Evolutionary conservation across 257 asterid species (phyloP).

Genomic region (Solanum bulbocastanum): DNA sequence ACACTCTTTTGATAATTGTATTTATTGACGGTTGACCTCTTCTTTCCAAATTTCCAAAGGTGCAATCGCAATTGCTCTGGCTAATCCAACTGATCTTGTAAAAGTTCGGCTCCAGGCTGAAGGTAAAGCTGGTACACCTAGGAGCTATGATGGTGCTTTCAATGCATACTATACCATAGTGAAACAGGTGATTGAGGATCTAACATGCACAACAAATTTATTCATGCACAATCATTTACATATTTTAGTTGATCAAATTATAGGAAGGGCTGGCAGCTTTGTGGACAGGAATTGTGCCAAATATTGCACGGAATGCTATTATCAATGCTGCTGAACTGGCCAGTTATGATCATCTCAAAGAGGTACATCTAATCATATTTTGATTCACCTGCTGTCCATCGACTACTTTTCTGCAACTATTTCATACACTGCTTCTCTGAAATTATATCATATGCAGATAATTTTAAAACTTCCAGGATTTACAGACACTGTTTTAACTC

Average conservation of each 20-base stretch:
- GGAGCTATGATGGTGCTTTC: conserved; percentile 79
- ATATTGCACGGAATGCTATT: conserved; percentile 82
- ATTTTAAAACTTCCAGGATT: conserved; percentile 70
- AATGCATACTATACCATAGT: conserved; percentile 70
- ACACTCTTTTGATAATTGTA: neutral
- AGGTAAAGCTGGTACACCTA: conserved; percentile 64
- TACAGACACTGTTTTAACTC: conserved; percentile 66
- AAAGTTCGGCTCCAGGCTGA: conserved; percentile 95
- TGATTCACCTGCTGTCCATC: neutral
- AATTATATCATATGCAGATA: conserved; percentile 34
- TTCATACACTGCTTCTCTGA: neutral
- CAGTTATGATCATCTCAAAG: conserved; percentile 87
- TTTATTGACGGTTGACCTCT: neutral
- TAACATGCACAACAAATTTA: neutral
- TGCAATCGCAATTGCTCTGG: conserved; percentile 88
- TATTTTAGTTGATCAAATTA: conserved; percentile 3
- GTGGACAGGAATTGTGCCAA: conserved; percentile 95
- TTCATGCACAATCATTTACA: conserved; percentile 13
- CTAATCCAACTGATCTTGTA: conserved; percentile 96
- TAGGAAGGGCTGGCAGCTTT: conserved; percentile 94
- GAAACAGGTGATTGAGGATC: conserved; percentile 46
- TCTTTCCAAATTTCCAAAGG: conserved; percentile 32
- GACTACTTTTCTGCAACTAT: neutral
- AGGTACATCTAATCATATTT: conserved; percentile 27
- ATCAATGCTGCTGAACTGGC: conserved; percentile 94